Evolutionary conservation across 495 filamentous ascomycete genomes (phyloP).

Genomic region (Penicillium daleae): DNA sequence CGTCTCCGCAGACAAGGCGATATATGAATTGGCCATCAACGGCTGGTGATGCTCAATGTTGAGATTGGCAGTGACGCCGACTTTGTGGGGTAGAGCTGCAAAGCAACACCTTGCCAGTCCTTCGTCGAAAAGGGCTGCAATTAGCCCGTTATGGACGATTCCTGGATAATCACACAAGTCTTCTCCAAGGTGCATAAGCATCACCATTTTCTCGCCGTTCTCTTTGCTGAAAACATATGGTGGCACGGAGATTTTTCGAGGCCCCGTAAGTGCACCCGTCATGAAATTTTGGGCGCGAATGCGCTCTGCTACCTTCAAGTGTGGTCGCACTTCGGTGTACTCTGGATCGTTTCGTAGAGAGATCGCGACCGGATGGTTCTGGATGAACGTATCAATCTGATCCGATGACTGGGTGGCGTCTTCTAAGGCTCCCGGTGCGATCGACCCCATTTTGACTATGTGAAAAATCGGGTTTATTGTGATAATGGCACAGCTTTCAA

Average conservation of each 20-base stretch:
- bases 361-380: conserved; percentile 67
- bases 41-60: conserved; percentile 84
- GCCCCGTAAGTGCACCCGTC: conserved; percentile 72
- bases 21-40: conserved; percentile 67
- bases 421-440: not conserved
- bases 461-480: not conserved
- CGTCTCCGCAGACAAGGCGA: conserved; percentile 77
- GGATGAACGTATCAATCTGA: conserved; percentile 68
- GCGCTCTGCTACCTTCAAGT: conserved; percentile 72
- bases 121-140: conserved; percentile 90
- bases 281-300: conserved; percentile 75
- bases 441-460: not conserved
- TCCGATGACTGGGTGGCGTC: not conserved
- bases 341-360: conserved; percentile 64
- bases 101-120: conserved; percentile 86
- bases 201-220: conserved; percentile 67
- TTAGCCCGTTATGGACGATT: conserved; percentile 83
- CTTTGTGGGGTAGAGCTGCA: conserved; percentile 77
- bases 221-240: conserved; percentile 72
- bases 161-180: conserved; percentile 86
- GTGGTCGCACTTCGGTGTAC: conserved; percentile 74
- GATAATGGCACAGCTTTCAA: not conserved
- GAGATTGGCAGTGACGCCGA: conserved; percentile 86
- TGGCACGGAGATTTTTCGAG: conserved; percentile 73
- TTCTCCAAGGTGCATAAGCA: conserved; percentile 74